Evolutionary conservation across 345 rosid species (phyloP).

Genomic region (Murraya koenigii): DNA sequence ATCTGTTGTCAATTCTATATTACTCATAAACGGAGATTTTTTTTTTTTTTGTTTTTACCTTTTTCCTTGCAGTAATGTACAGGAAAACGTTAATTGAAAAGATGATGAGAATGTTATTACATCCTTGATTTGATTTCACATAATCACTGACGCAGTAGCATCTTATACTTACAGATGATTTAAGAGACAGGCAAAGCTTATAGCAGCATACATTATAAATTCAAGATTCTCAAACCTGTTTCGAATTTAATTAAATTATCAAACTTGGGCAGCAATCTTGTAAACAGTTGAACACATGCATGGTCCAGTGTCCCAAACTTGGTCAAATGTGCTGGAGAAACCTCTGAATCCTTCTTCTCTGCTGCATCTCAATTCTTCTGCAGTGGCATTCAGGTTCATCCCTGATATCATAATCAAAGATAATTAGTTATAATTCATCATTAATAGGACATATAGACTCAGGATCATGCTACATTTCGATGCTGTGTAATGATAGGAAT

Average conservation of each 20-base stretch:
- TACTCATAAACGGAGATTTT: too few species aligned
- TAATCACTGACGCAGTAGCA: background rate
- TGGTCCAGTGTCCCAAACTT: background rate
- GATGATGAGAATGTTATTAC: too few species aligned
- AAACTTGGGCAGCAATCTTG: background rate
- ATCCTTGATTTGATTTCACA: too few species aligned
- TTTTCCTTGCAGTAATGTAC: too few species aligned
- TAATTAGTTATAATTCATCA: background rate
- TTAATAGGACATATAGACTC: background rate
- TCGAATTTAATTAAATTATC: background rate
- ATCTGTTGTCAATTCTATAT: too few species aligned
- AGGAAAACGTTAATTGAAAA: too few species aligned
- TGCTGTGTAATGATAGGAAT: too few species aligned
- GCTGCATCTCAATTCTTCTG: background rate
- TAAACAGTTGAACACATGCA: background rate
- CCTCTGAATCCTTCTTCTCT: constrained; percentile 4
- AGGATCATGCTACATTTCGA: background rate
- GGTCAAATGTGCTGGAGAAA: background rate
- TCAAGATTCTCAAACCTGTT: background rate
- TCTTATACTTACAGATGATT: background rate
- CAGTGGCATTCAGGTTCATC: background rate
- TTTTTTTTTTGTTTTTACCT: too few species aligned
- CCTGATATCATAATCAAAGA: background rate
- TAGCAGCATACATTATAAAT: background rate
- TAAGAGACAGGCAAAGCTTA: background rate